Evolutionary conservation across 1,139 yeast species (phyloP), one percentile per base, ranked within the genome.

Genomic region (Yamadazyma triangularis): DNA sequence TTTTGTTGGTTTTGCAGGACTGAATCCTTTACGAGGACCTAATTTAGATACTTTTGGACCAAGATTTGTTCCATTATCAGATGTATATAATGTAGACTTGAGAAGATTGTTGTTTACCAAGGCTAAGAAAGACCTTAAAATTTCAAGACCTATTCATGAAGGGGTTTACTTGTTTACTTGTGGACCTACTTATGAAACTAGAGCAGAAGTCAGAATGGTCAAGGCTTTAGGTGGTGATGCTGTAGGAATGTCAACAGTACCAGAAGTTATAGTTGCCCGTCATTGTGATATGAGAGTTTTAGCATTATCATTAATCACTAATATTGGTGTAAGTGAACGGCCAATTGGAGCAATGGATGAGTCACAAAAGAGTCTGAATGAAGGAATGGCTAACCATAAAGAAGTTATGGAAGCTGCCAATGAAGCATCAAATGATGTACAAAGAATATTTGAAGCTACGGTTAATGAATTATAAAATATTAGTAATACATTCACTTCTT

Each of bases 171-270:
- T 76, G 29, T 89, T 75, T 56, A 95, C 83, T 4, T 77, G 93
- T 3, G 98, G 98, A 0, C 97, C 98, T 3, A 86, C 96, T 1
- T 91, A 82, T 54, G 98, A 91, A 60, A 76, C 89, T 6, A 70
- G 96, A 45, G 96, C 97, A 0, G 97, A 91, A 58, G 83, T 83
- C n/a, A 68, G 95, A 37, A 70, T 80, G 70, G 65, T 89, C 28
- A 61, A 77, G 39, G 47, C 65, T 8, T 46, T 84, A 27, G 97
- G 97, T 6, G 96, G 88, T 28, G 96, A 91, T 57, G 86, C 94
- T 0, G 97, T 89, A 4, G 98, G 98, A 3, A 91, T 91, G 98
- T 84, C 95, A 36, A 91, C 97, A 0, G 96, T 89, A 22, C 96
- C 98, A 0, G 98, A 91, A 56, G 95, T 87, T 2, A 77, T 88